Evolutionary conservation across 2,329 filamentous ascomycete genomes (phyloP).

Genomic region (Penicillium sp.): DNA sequence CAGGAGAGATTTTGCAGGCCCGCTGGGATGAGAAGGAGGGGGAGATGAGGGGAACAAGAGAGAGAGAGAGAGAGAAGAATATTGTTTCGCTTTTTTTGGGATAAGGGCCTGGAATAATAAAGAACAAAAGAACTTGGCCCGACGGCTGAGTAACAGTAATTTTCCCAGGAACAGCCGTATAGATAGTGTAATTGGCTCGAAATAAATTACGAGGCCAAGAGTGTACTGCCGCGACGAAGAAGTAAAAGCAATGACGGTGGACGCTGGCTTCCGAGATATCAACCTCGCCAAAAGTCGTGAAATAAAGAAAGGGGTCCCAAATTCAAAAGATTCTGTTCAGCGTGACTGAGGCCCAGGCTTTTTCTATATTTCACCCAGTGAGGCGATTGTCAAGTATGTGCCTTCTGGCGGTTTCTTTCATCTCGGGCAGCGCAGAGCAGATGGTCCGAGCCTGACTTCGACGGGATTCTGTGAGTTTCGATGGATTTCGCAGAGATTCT

Average conservation of each 20-base stretch:
- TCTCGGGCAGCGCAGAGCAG: background rate
- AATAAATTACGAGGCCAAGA: constrained; percentile 14
- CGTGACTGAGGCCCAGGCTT: too few species aligned
- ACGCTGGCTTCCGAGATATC: too few species aligned
- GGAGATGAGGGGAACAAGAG: constrained; percentile 4
- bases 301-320: too few species aligned
- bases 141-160: constrained; percentile 21
- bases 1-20: constrained; percentile 2
- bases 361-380: background rate
- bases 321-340: too few species aligned
- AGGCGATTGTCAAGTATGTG: background rate
- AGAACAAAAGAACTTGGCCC: constrained; percentile 6
- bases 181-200: constrained; percentile 7
- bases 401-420: constrained; percentile 14
- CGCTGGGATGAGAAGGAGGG: constrained; percentile 3
- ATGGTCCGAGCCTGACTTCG: constrained; percentile 26
- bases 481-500: constrained; percentile 19
- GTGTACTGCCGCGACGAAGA: too few species aligned
- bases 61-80: constrained; percentile 2
- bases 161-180: constrained; percentile 21
- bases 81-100: constrained; percentile 10
- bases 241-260: too few species aligned
- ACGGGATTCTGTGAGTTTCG: constrained; percentile 28
- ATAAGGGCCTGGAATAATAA: constrained; percentile 8
- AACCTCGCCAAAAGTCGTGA: too few species aligned